Base-by-base conservation (phyloP, 78 protist species). In the Thecamonas trahens region DNA sequence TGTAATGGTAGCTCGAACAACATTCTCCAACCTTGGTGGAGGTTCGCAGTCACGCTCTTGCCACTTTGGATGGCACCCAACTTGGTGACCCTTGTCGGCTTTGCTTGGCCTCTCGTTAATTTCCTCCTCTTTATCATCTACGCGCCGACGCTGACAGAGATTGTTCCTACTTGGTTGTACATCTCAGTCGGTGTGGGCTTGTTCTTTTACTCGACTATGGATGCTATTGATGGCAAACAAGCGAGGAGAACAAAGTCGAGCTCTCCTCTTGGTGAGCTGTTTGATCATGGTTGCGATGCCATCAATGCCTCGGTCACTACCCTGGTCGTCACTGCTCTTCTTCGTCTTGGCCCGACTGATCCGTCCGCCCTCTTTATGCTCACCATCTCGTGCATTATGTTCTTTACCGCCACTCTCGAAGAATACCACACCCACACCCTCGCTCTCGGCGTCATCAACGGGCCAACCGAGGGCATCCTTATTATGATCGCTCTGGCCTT, bases 211-310 rank as follows among this genome's bases (percentile, higher is more conserved):
- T 81, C 74, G 52, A 68, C 85, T 3, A 38, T 85, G 17, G 90
- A 85, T 47, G 63, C 67, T 37, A 22, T 77, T 8, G 92, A 87
- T 29, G 92, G 92, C 32, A 77, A 83, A 49, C 92, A 87, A 38
- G 92, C 92, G 2, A 79, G 87, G 24, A 53, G 85, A 3, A 87
- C 92, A 0, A 45, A 40, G 29, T 63, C 67, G 6, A 22, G 60
- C 2, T 44, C 74, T 18, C 82, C 87, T 18, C 55, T 87, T 4
- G 92, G 92, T 2, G 79, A 87, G 70, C 74, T 87, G 11, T 77
- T 82, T 26, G 92, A 87, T 47, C 92, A 87, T 42, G 87, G 92
- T 6, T 58, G 72, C 17, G 72, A 67, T 45, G 35, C 72, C 20
- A 35, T 54, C 22, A 52, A 32, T 44, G n/a, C n/a, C n/a, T n/a